Percentiles rank a stretch among this genome's conserved stretches.
phyloP scores from a whole-genome alignment of 371 early-diverging fungal genomes.

The Mortierella sp. region DNA sequence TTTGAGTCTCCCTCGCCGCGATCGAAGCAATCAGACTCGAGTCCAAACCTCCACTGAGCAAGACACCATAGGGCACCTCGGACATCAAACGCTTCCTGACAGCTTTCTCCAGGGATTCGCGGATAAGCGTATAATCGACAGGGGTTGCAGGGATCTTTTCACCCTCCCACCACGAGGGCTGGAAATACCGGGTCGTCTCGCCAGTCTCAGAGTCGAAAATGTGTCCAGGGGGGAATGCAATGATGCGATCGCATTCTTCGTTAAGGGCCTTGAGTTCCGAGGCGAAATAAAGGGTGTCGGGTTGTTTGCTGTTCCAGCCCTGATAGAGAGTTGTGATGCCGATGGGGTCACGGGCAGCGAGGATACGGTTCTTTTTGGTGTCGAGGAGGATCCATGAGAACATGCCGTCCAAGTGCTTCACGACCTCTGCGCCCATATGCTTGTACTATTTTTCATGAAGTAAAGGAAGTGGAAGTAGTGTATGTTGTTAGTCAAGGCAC shows the following conservation, averaged over 20 bases:
- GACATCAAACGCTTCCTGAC: constrained; percentile 97
- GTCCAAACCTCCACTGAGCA: constrained; percentile 95
- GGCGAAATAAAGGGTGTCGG: constrained; percentile 91
- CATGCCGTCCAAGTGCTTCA: constrained; percentile 93
- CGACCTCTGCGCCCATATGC: constrained; percentile 85
- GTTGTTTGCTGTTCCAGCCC: constrained; percentile 86
- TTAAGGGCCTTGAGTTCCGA: constrained; percentile 95
- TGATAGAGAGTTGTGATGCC: constrained; percentile 98
- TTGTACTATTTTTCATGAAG: constrained; percentile 80
- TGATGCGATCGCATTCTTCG: constrained; percentile 95
- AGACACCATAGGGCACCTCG: constrained; percentile 97
- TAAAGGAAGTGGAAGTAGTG: neutral
- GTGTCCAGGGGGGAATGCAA: constrained; percentile 97
- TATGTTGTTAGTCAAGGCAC: neutral
- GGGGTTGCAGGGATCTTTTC: constrained; percentile 67
- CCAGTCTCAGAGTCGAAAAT: constrained; percentile 84
- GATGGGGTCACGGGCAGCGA: constrained; percentile 96
- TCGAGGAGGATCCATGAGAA: constrained; percentile 95
- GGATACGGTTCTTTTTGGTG: constrained; percentile 79
- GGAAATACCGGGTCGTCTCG: constrained; percentile 87
- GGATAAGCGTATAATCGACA: constrained; percentile 76
- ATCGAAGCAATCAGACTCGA: constrained; percentile 95
- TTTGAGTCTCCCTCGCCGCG: constrained; percentile 85
- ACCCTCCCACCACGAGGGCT: constrained; percentile 91
- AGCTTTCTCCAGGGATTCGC: constrained; percentile 84